phyloP scores from a whole-genome alignment of 1,139 yeast genomes.

The Yamadazyma triangularis region DNA sequence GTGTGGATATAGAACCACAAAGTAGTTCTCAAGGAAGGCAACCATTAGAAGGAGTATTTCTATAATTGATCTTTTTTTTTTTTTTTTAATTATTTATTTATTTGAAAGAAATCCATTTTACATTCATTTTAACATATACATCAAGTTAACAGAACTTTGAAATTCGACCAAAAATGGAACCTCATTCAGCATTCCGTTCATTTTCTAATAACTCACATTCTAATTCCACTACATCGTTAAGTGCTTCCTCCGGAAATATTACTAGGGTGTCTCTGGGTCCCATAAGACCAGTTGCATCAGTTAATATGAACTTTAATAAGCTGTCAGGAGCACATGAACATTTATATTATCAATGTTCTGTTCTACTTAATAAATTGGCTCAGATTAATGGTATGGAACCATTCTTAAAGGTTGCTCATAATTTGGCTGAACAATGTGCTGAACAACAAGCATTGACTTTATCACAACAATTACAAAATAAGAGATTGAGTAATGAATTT shows the following conservation, averaged over 20 bases:
- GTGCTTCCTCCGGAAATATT: constrained; percentile 18
- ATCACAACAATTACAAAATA: constrained; percentile 32
- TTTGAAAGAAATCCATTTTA: too few species aligned
- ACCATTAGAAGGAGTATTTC: too few species aligned
- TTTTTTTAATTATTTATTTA: too few species aligned
- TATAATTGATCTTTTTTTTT: too few species aligned
- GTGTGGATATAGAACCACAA: too few species aligned
- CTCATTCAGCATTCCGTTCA: constrained; percentile 31
- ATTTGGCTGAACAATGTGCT: constrained; percentile 57
- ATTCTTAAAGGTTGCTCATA: constrained; percentile 55
- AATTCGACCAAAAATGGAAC: constrained; percentile 17
- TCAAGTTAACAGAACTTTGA: too few species aligned
- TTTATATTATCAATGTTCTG: constrained; percentile 65
- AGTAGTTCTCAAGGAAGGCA: too few species aligned
- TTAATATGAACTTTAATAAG: constrained; percentile 49
- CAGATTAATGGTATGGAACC: constrained; percentile 69
- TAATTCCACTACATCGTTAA: constrained; percentile 15
- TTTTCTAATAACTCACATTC: constrained; percentile 33
- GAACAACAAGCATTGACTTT: constrained; percentile 70
- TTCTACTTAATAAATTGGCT: constrained; percentile 54
- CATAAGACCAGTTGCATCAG: constrained; percentile 22
- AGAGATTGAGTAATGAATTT: constrained; percentile 16
- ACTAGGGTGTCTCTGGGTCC: constrained; percentile 43
- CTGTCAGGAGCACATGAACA: constrained; percentile 68
- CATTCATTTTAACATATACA: too few species aligned